Conservation (phyloP, 2,329 filamentous ascomycete species). For the Trichothecium roseum region DNA sequence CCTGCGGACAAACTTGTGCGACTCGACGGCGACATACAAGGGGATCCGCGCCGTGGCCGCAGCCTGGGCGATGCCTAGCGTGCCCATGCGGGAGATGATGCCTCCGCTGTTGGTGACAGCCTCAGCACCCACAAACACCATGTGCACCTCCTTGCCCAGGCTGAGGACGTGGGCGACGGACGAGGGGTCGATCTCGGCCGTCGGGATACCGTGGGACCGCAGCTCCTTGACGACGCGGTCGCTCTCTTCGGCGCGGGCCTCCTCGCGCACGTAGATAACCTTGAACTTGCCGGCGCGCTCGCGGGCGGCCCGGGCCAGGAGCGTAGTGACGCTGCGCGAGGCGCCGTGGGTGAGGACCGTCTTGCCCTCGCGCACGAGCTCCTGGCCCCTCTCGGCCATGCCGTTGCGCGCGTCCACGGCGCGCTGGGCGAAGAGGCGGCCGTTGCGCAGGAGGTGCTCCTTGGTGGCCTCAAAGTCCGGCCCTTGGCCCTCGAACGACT, state of each 20-base stretch:
- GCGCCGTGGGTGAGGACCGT: slow-evolving; percentile 88
- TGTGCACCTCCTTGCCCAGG: slow-evolving; percentile 45
- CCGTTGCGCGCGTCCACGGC: slow-evolving; percentile 77
- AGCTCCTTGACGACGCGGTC: slow-evolving; percentile 61
- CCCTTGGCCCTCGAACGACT: slow-evolving; percentile 51
- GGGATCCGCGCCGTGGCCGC: slow-evolving; percentile 60
- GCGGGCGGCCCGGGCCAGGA: slow-evolving; percentile 62
- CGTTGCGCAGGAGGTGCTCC: slow-evolving; percentile 76
- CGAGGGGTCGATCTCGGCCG: slow-evolving; percentile 47
- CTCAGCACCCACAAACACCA: slow-evolving; percentile 61
- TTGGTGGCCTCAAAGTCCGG: slow-evolving; percentile 65
- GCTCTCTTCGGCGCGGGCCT: slow-evolving; percentile 47
- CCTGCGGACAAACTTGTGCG: slow-evolving; percentile 89
- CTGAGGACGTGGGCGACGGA: slow-evolving; percentile 73
- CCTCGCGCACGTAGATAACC: slow-evolving; percentile 69
- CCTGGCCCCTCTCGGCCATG: slow-evolving; percentile 70
- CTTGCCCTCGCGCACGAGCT: slow-evolving; percentile 67
- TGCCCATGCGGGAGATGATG: slow-evolving; percentile 78
- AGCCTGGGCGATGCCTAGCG: slow-evolving; percentile 74
- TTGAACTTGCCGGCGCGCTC: slow-evolving; percentile 56
- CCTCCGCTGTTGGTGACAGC: slow-evolving; percentile 92
- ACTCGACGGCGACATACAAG: slow-evolving; percentile 88
- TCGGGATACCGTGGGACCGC: slow-evolving; percentile 64
- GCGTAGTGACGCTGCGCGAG: slow-evolving; percentile 68
- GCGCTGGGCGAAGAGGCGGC: slow-evolving; percentile 73